Percentiles rank a stretch among this genome's conserved stretches.
phyloP scores from a whole-genome alignment of 441 rosid species.

The Melastoma candidum region DNA sequence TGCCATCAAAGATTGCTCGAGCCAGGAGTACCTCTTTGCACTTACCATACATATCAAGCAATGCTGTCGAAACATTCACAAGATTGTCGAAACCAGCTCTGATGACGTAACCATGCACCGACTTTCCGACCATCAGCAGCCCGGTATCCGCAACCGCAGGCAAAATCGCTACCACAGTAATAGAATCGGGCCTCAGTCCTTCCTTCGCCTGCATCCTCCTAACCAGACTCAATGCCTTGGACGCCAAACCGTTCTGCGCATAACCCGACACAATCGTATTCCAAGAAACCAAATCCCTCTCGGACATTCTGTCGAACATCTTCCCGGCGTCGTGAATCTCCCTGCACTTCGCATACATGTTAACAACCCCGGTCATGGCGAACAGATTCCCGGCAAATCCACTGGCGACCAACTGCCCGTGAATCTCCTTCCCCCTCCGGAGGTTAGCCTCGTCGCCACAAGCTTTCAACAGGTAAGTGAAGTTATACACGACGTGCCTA shows the following conservation, averaged over 20 bases:
- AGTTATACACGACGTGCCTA: slow-evolving; percentile 64
- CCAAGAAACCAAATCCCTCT: slow-evolving; percentile 82
- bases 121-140: slow-evolving; percentile 49
- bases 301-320: slow-evolving; percentile 82
- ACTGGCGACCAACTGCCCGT: slow-evolving; percentile 51
- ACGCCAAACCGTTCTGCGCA: slow-evolving; percentile 66
- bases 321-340: slow-evolving; percentile 43
- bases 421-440: slow-evolving; percentile 60
- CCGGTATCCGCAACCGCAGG: slow-evolving; percentile 65
- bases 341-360: slow-evolving; percentile 61
- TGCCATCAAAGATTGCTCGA: slow-evolving; percentile 38
- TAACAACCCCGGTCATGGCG: slow-evolving; percentile 70
- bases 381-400: slow-evolving; percentile 54
- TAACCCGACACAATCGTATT: slow-evolving; percentile 73
- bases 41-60: slow-evolving; percentile 70
- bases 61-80: slow-evolving; percentile 61
- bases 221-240: slow-evolving; percentile 48
- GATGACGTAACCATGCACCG: slow-evolving; percentile 59
- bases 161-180: slow-evolving; percentile 69
- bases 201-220: slow-evolving; percentile 39
- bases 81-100: slow-evolving; percentile 49
- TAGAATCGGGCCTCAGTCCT: slow-evolving; percentile 49
- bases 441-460: slow-evolving; percentile 55
- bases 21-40: slow-evolving; percentile 37
- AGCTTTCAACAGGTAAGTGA: slow-evolving; percentile 64